Percentiles rank a stretch among this genome's conserved stretches.
Conservation (phyloP, 2,329 filamentous ascomycete genomes). For the Ophiostoma tasmaniense region DNA sequence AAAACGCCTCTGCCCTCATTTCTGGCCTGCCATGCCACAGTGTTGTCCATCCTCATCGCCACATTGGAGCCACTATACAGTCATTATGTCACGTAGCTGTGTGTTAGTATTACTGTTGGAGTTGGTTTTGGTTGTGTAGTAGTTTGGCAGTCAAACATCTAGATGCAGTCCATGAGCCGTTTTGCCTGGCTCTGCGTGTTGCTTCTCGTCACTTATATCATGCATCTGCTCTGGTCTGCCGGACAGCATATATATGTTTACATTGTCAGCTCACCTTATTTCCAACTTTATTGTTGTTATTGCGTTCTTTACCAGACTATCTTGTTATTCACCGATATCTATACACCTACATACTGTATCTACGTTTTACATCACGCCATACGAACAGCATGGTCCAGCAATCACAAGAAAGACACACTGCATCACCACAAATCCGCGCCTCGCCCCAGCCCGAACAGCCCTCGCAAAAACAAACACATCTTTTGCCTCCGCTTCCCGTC, state of each 20-base stretch:
- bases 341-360: background rate
- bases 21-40: background rate
- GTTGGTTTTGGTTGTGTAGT: too few species aligned
- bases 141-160: background rate
- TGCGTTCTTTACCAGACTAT: too few species aligned
- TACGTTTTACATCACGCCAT: background rate
- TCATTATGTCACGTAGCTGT: background rate
- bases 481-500: background rate
- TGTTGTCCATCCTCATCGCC: background rate
- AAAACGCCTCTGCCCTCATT: conserved; percentile 3
- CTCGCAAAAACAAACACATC: background rate
- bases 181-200: background rate
- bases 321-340: background rate
- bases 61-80: background rate
- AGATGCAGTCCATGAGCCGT: background rate
- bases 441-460: background rate
- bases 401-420: background rate
- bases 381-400: background rate
- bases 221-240: background rate
- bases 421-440: background rate
- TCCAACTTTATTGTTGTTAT: too few species aligned
- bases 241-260: background rate
- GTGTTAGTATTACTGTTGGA: background rate
- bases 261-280: background rate
- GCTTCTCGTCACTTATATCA: background rate